Base-by-base conservation (phyloP, 768 basidiomycete genomes). In the Amanita molliuscula region DNA sequence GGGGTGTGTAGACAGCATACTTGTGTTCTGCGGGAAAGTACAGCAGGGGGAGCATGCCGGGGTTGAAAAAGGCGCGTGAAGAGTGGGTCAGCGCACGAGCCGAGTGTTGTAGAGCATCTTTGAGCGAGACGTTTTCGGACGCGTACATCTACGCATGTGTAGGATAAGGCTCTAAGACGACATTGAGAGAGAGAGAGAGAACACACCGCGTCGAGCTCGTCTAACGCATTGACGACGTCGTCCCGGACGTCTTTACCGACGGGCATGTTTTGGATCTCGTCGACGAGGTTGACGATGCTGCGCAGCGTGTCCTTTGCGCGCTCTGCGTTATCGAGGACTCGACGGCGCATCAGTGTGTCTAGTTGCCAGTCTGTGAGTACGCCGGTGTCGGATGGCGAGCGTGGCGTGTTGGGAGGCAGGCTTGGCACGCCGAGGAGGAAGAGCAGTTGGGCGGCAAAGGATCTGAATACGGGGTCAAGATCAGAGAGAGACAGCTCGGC, bases 21-120 rank as follows among this genome's bases (percentile, higher is more conserved):
- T 88, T 97, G 70, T 98, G 96, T 61, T 98, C 96, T 16, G 91
- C 84, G 18, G 96, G 96, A 67, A 98, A 98, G 66, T 99, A 99
- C 18, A 99, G 73, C 61, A 97, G 67, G 11, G 91, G 93, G 57
- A 98, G 68, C 93, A 98, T 96, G 16, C 87, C 88, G 0, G 95
- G 96, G 64, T 92, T 89, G 69, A 96, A 98, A 73, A 96, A 98
- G 3, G 96, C 95, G 36, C 82, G 76, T 1, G 86, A 88, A 9
- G 91, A 78, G 31, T 82, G 70, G 0, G 72, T 73, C 41, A 81
- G 64, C 0, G 90, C 88, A 50, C 70, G 63, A 11, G 76, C 73
- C 1, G 88, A 89, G 60, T 78, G 71, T 23, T 64, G 63, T 38
- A 90, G 73, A 3, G 81, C 70, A 3, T 68, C 62, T 0, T 54